These are phyloP conservation scores for Pseudogymnoascus sp. DNA, from an alignment of 2,329 filamentous ascomycete genomes.

Conservation along the genomic window DNA sequence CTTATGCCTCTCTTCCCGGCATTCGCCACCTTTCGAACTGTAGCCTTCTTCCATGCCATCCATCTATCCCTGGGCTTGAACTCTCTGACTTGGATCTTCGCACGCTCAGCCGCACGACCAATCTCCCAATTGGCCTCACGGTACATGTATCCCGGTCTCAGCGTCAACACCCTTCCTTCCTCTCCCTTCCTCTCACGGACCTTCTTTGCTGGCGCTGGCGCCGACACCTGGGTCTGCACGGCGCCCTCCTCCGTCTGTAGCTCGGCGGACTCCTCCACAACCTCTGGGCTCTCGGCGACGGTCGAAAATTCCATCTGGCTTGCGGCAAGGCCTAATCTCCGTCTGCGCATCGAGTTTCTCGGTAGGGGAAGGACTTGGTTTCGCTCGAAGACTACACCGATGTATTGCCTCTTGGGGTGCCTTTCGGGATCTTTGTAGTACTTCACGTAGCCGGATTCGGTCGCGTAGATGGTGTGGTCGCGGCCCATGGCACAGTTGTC, in stretches of 20 bases:
- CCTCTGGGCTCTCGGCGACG: constrained; percentile 6
- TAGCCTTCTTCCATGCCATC: constrained; percentile 55
- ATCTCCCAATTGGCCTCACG: constrained; percentile 60
- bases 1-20: constrained; percentile 46
- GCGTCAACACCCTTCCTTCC: constrained; percentile 28
- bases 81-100: constrained; percentile 46
- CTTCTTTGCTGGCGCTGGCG: constrained; percentile 10
- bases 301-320: constrained; percentile 33
- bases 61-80: constrained; percentile 48
- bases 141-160: constrained; percentile 53
- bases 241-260: constrained; percentile 12
- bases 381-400: constrained; percentile 83
- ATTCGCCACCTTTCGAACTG: constrained; percentile 39
- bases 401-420: constrained; percentile 86
- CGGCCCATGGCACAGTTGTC: constrained; percentile 93
- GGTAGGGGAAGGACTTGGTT: constrained; percentile 71
- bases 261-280: constrained; percentile 11
- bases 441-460: constrained; percentile 80
- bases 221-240: constrained; percentile 11
- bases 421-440: constrained; percentile 84
- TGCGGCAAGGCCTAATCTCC: constrained; percentile 66
- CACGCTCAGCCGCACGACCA: constrained; percentile 52
- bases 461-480: constrained; percentile 91
- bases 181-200: constrained; percentile 26
- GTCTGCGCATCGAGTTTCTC: constrained; percentile 60